Percentiles rank a stretch among this genome's conserved stretches.
Evolutionary conservation across 139 green algal genomes (phyloP).

Genomic region (Chlamydomonas eustigma): DNA sequence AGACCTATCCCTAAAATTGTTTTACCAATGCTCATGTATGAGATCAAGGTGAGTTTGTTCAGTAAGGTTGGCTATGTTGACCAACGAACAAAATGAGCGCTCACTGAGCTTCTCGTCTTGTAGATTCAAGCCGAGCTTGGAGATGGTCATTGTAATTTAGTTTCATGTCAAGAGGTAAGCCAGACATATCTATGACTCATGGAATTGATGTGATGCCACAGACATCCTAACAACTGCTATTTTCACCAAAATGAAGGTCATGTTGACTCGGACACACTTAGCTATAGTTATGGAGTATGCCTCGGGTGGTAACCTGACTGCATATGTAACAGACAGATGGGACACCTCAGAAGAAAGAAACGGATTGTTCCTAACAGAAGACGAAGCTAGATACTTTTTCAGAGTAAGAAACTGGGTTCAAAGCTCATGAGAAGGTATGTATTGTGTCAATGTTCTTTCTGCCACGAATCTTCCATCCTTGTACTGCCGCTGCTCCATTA

Average conservation of each 20-base stretch:
- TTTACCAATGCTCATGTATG: constrained; percentile 48
- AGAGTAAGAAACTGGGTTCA: constrained; percentile 28
- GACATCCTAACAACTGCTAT: too few relatives aligned
- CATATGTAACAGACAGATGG: constrained; percentile 42
- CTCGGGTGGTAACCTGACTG: constrained; percentile 64
- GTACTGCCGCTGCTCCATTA: too few relatives aligned
- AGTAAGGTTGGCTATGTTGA: background rate
- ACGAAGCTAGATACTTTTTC: constrained; percentile 86
- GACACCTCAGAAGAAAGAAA: constrained; percentile 20
- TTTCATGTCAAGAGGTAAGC: constrained; percentile 15
- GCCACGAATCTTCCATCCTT: too few relatives aligned
- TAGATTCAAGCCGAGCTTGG: constrained; percentile 64
- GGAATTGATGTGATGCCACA: too few relatives aligned
- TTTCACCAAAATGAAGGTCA: too few relatives aligned
- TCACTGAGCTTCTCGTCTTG: background rate
- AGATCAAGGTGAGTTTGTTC: constrained; percentile 44
- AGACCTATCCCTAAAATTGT: constrained; percentile 40
- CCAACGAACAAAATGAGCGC: background rate
- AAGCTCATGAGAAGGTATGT: too few relatives aligned
- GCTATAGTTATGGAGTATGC: constrained; percentile 76
- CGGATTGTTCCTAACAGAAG: constrained; percentile 52
- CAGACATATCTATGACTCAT: too few relatives aligned
- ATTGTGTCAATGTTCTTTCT: too few relatives aligned
- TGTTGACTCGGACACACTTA: constrained; percentile 8
- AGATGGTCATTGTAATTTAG: constrained; percentile 63